Percentiles rank a stretch among this genome's conserved stretches.
Evolutionary conservation across 2,329 filamentous ascomycete species (phyloP).

Genomic region (Trichoderma guizhouense): DNA sequence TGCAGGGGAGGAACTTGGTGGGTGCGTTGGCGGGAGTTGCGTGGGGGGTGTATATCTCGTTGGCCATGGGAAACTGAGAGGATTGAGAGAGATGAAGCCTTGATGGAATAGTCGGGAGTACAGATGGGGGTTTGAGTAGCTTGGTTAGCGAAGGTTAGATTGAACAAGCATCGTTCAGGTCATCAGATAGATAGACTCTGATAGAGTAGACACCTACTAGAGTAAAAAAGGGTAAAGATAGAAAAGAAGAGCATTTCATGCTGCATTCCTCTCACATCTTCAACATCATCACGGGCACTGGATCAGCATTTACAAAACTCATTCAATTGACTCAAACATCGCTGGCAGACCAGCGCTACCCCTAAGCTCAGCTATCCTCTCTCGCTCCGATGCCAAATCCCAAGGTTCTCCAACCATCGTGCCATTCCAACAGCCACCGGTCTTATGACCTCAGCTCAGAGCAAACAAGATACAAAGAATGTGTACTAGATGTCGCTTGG

Average conservation of each 20-base stretch:
- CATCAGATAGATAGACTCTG: neutral
- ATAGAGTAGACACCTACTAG: neutral
- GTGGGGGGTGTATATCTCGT: constrained; percentile 74
- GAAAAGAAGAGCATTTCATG: neutral
- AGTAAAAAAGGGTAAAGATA: neutral
- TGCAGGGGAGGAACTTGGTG: constrained; percentile 66
- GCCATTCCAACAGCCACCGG: neutral
- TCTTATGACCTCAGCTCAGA: neutral
- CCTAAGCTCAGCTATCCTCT: neutral
- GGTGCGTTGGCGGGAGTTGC: constrained; percentile 68
- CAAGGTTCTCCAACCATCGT: neutral
- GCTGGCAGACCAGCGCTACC: neutral
- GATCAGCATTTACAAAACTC: neutral
- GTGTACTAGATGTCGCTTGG: neutral
- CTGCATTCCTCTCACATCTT: neutral
- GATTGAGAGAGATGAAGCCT: neutral
- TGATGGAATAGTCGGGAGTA: neutral
- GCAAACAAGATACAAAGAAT: neutral
- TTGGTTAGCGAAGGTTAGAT: neutral
- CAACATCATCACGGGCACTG: neutral
- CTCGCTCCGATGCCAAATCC: neutral
- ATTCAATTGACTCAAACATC: neutral
- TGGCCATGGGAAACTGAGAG: constrained; percentile 45
- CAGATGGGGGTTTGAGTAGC: neutral
- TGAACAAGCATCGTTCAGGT: neutral